Evolutionary conservation across 2,329 filamentous ascomycete genomes (phyloP), one percentile per base, ranked within the genome.

Genomic region (Hypoxylon sp.): DNA sequence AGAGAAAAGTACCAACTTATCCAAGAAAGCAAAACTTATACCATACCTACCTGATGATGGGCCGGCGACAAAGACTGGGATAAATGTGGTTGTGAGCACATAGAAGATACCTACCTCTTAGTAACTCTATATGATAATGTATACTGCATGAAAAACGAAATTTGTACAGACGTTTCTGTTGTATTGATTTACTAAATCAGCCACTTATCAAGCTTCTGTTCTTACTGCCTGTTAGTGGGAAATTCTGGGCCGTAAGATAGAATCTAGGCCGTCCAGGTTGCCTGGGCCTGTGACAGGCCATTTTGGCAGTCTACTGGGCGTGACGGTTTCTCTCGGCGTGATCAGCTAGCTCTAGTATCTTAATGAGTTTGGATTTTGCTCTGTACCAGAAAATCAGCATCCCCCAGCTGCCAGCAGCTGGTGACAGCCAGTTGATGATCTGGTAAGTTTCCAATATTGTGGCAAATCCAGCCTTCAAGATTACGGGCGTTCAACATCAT

Each of bases 1-100:
- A 45, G 33, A 52, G 50, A 52, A 52, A 52, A 52, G 22, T 20
- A 40, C 36, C n/a, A n/a, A n/a, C n/a, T n/a, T n/a, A n/a, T n/a
- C 16, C n/a, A 40, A 26, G 24, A 46, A 46, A 46, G 26, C n/a
- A 46, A 46, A 46, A 33, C 11, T 12, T 14, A 3, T 33, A 26
- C n/a, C n/a, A 7, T 30, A 4, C 28, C 32, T 16, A 40, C 30
- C 2, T 26, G 7, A 38, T 16, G 32, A 42, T 20, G 24, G 38
- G 16, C 42, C 14, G 11, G 20, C 3, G 18, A 48, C 30, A 52
- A 26, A 20, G 24, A 5, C 20, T 48, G 14, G 36, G 16, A 40
- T 40, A 14, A 18, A 40, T 40, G 20, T 40, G 16, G 16, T 54
- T 45, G 45, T 54, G 28, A 12, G 26, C 16, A 45, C n/a, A 55